phyloP scores from a whole-genome alignment of 805 yeast species.

The Candida ponderosae region DNA sequence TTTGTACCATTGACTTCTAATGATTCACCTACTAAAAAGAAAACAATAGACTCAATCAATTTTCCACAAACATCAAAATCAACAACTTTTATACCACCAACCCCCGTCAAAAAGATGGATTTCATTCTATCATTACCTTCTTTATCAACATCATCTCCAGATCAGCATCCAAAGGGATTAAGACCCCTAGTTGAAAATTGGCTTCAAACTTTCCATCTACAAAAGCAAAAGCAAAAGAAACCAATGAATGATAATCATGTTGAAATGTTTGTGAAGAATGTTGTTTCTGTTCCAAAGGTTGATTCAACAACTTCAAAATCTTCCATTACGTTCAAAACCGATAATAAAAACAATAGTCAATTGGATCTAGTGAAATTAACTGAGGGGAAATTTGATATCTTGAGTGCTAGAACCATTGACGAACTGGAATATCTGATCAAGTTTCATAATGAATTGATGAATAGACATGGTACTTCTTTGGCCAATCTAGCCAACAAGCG shows the following conservation, averaged over 20 bases:
- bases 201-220: slow-evolving; percentile 12
- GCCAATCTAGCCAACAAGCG: slow-evolving; percentile 2
- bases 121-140: slow-evolving; percentile 24
- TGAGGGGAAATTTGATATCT: slow-evolving; percentile 43
- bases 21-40: slow-evolving; percentile 10
- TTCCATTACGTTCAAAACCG: too few species aligned
- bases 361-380: slow-evolving; percentile 29
- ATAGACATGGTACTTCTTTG: slow-evolving; percentile 13
- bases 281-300: slow-evolving; percentile 18
- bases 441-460: slow-evolving; percentile 32
- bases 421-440: slow-evolving; percentile 53
- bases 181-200: slow-evolving; percentile 14
- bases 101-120: slow-evolving; percentile 61
- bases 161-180: slow-evolving; percentile 14
- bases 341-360: slow-evolving; percentile 2
- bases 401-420: slow-evolving; percentile 65
- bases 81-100: slow-evolving; percentile 47
- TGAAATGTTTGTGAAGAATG: slow-evolving; percentile 18
- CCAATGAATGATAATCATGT: slow-evolving; percentile 7
- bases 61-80: slow-evolving; percentile 40
- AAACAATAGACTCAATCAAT: slow-evolving; percentile 19
- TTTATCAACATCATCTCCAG: slow-evolving; percentile 11
- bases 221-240: slow-evolving; percentile 5
- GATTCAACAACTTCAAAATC: not conserved
- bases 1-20: slow-evolving; percentile 9